Base-by-base conservation (phyloP, 805 yeast genomes). In the Maudiozyma turicensis region DNA sequence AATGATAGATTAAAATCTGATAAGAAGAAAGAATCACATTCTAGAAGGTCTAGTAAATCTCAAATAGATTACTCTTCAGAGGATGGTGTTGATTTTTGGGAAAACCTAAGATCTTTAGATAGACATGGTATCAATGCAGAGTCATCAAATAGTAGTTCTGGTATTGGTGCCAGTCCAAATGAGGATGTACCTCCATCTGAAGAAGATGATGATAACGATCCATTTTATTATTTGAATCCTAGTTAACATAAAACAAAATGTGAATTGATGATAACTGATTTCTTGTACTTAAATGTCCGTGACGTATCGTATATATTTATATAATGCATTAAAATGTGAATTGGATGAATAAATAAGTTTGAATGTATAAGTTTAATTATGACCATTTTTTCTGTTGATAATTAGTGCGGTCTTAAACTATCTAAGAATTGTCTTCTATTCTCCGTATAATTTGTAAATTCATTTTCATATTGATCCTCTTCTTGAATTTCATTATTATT, bases 51-150 rank as follows among this genome's bases (percentile, higher is more conserved):
- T 30, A 31, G 26, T 31, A n/a, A 13, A 8, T 11, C 30, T 8
- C 9, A 20, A 15, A 8, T 9, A 3, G 44, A 41, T 15, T 44
- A 49, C 5, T 46, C 57, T 8, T 64, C 73, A 5, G 86, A 80
- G 40, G 87, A 80, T 50, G 87, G 78, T 26, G 55, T 77, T 34
- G 88, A 82, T 60, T 83, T 82, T 59, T 82, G 86, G 84, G 89
- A 82, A 53, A 77, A 80, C 2, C 72, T 83, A 75, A 71, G 83
- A 45, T 72, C 80, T 14, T 59, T 82, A 26, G 77, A 82, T 1
- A 75, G 74, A 42, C 44, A 41, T 13, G 13, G 43, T 40, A 40
- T 29, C 14, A 28, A 40, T 30, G 43, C 32, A 40, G 33, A 40
- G 6, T 28, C 43, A 28, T 29, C 43, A 6, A 40, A 13, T 40